Evolutionary conservation across 176 grass and related monocot species (phyloP), one percentile per base, ranked within the genome.

Genomic region (Thinopyrum elongatum): DNA sequence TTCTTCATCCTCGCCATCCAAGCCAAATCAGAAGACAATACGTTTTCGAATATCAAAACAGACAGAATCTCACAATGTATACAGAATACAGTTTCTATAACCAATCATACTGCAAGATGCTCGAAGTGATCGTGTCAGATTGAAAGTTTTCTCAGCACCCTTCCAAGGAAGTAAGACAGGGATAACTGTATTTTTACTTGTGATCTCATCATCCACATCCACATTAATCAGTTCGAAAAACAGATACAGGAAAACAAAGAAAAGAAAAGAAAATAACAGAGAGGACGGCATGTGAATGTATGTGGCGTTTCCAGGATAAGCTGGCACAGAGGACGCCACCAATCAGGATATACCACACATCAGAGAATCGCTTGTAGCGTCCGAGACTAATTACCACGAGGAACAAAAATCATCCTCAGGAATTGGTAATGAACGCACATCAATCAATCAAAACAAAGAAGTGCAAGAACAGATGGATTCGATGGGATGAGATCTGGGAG

Each of bases 321-420:
- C 80, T 84, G 79, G 61, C 79, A 93, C 53, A 5, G 10, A 86
- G 4, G 77, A 80, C 53, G 68, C 86, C 88, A 88, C 58, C 74
- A 69, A 93, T 93, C 92, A 93, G 88, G 89, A 93, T 90, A 89
- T 87, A 93, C 91, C 88, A 90, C 92, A 88, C 46, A 73, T 80
- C 69, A 26, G 0, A 60, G 55, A 79, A 35, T 88, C 60, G 1
- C 2, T 1, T 93, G 39, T 91, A 1, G 89, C 86, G 83, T 13
- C 92, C 92, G 27, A 90, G 86, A 89, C 88, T 55, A 55, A 93
- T 93, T 86, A 88, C 86, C 89, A 14, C 1, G 69, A 91, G 70
- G 76, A 93, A 91, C 89, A 0, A 11, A 86, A 53, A 31, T 51
- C 7, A 73, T 91, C 88, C 92, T 79, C 89, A 69, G 5, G 92